phyloP scores from a whole-genome alignment of 1,284 basidiomycete species.

The Sanghuangporus weigelae region DNA sequence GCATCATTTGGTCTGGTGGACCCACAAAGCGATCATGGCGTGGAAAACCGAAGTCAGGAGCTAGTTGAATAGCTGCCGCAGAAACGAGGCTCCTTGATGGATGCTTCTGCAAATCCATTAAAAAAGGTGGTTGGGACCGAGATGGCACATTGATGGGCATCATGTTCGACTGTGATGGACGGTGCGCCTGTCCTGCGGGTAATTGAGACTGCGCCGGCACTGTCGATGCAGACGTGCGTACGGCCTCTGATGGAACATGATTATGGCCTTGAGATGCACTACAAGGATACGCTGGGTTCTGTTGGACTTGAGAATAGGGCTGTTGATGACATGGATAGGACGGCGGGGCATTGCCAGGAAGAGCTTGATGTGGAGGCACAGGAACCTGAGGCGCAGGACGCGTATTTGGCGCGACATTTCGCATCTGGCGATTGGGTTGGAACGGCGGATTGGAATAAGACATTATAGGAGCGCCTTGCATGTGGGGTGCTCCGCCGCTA shows the following conservation, averaged over 20 bases:
- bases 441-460: neutral
- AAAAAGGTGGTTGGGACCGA: no score
- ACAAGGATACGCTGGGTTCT: neutral
- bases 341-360: neutral
- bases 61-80: no score
- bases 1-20: no score
- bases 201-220: neutral
- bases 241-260: neutral
- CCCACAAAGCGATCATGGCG: no score
- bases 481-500: neutral
- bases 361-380: neutral
- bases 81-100: no score
- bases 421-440: neutral
- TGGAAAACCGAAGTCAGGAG: no score
- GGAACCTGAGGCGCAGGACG: neutral
- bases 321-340: neutral
- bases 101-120: no score
- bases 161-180: no score
- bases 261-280: neutral
- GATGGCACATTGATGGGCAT: no score
- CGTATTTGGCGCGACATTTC: neutral
- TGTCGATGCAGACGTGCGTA: neutral
- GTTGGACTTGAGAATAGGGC: neutral
- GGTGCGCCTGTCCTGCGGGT: neutral
- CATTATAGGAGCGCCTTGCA: neutral